Conservation (phyloP, 1,284 basidiomycete species). For the Pyrrhoderma noxium region DNA sequence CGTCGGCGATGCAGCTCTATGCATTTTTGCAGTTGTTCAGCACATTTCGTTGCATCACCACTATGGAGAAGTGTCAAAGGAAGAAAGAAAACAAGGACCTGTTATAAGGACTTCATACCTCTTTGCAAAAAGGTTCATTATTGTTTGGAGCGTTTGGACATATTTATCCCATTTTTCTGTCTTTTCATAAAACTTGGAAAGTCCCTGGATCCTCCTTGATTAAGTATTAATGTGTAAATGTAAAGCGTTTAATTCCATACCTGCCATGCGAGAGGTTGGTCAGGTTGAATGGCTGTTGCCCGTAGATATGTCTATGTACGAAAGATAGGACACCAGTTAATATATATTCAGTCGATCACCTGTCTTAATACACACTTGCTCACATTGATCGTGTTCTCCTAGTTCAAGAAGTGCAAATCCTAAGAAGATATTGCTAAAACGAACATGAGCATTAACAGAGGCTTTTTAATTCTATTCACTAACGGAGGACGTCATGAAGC, state of each 20-base stretch:
- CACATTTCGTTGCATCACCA: slow-evolving; percentile 72
- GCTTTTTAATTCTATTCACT: not conserved
- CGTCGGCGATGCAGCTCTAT: slow-evolving; percentile 57
- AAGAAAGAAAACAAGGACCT: not conserved
- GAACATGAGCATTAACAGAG: slow-evolving; percentile 2
- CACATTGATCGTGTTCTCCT: slow-evolving; percentile 62
- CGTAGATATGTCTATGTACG: slow-evolving; percentile 59
- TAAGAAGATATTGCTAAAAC: slow-evolving; percentile 72
- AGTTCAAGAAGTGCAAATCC: slow-evolving; percentile 73
- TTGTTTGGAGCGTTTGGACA: slow-evolving; percentile 41
- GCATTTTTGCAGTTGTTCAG: slow-evolving; percentile 71
- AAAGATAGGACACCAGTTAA: not conserved
- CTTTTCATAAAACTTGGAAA: slow-evolving; percentile 69
- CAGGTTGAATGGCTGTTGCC: slow-evolving; percentile 59
- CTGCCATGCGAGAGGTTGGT: slow-evolving; percentile 73
- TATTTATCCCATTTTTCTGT: slow-evolving; percentile 56
- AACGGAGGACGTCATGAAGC: slow-evolving; percentile 25
- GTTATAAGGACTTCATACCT: slow-evolving; percentile 43
- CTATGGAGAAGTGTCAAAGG: slow-evolving; percentile 32
- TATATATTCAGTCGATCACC: slow-evolving; percentile 4
- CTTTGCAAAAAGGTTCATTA: slow-evolving; percentile 49
- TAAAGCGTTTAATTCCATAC: slow-evolving; percentile 32
- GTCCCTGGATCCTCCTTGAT: slow-evolving; percentile 39
- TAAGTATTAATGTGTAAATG: not conserved
- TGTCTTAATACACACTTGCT: slow-evolving; percentile 56